phyloP scores from a whole-genome alignment of 78 protist species.

The Anaeramoeba flamelloides region DNA sequence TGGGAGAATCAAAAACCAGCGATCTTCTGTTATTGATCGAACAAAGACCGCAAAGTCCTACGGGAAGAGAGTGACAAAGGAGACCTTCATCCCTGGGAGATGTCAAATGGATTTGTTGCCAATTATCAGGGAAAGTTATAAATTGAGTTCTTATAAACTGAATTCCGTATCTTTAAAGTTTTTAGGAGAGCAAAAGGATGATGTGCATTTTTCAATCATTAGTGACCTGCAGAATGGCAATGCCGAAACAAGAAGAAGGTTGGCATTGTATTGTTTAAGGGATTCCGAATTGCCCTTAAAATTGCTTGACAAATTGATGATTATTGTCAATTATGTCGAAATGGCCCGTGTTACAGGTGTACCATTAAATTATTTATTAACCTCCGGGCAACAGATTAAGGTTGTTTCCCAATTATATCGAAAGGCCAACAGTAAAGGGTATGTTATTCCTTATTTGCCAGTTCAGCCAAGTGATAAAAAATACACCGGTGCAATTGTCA shows the following conservation, averaged over 20 bases:
- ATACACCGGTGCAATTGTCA: slow-evolving; percentile 62
- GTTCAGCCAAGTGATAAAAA: slow-evolving; percentile 28
- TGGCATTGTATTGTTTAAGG: slow-evolving; percentile 94
- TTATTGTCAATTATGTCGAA: slow-evolving; percentile 80
- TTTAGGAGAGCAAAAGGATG: slow-evolving; percentile 95
- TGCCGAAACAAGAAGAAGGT: slow-evolving; percentile 79
- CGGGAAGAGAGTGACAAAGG: slow-evolving; percentile 76
- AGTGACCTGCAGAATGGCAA: slow-evolving; percentile 74
- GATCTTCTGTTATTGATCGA: slow-evolving; percentile 27
- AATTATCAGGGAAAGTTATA: slow-evolving; percentile 48
- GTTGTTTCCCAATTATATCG: slow-evolving; percentile 90
- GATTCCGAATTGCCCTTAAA: neutral
- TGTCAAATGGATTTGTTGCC: slow-evolving; percentile 58
- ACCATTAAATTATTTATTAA: slow-evolving; percentile 64
- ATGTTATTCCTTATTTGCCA: slow-evolving; percentile 59
- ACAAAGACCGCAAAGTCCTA: slow-evolving; percentile 49
- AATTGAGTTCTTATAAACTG: slow-evolving; percentile 83
- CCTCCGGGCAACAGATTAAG: slow-evolving; percentile 90
- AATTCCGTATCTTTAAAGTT: slow-evolving; percentile 85
- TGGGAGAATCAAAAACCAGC: neutral
- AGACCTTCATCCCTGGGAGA: slow-evolving; percentile 46
- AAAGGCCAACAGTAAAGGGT: slow-evolving; percentile 39
- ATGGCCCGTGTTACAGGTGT: slow-evolving; percentile 99
- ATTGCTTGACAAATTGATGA: slow-evolving; percentile 49
- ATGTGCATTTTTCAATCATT: slow-evolving; percentile 91